Base-by-base conservation (phyloP, 495 filamentous ascomycete species). In the Staphylotrichum longicolle region DNA sequence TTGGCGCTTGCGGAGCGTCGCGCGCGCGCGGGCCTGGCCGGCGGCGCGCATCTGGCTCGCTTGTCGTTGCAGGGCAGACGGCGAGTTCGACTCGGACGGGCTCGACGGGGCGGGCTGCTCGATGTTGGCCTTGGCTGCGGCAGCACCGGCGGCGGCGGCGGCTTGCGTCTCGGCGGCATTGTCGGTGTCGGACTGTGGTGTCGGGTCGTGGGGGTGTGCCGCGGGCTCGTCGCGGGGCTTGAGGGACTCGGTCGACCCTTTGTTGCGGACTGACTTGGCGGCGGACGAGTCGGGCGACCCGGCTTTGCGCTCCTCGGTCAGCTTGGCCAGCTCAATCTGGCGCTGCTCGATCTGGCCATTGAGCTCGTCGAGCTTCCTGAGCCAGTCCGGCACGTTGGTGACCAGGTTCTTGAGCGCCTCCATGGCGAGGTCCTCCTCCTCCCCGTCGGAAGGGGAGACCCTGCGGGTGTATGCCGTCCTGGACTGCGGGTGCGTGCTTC, bases 341-440 rank as follows among this genome's bases (percentile, higher is more conserved):
- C 86, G 88, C 61, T 81, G 78, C 41, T 85, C 81, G 41, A 92
- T 86, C 66, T 91, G 84, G 46, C 78, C 72, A 63, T 83, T 85
- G 34, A 93, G 80, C 14, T 90, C 85, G 47, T 91, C 87, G 51
- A 92, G 77, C 47, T 81, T 82, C 62, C 72, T 75, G 47, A 86
- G 80, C 90, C 89, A 92, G 60, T 83, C 74, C 27, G 89, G 89
- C 5, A 91, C 71, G 62, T 80, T 86, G 78, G 60, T 81, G 61
- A 81, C 76, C 57, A 93, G 82, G 54, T 84, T 82, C 57, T 78
- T 80, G 50, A 91, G 72, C 14, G 86, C 84, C 64, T 91, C 87
- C 75, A 86, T 83, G 62, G 76, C 69, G 70, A 80, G 58, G 61
- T 75, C 66, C 42, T 65, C 66, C 60, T 74, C 70, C 60, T 70